Evolutionary conservation across 2,329 filamentous ascomycete species (phyloP), one percentile per base, ranked within the genome.

Genomic region (Fusarium chlamydosporum): DNA sequence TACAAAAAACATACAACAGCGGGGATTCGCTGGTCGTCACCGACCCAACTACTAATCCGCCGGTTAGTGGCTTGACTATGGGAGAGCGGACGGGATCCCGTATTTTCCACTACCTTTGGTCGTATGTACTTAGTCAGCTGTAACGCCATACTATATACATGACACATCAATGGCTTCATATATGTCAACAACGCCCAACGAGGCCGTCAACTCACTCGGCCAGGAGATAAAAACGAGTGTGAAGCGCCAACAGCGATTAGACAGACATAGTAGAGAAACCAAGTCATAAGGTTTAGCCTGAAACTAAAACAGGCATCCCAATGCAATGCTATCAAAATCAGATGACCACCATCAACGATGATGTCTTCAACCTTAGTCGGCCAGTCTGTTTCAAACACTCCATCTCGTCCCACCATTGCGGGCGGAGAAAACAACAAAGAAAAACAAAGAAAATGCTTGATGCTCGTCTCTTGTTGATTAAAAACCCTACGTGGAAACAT

Each of bases 11-110:
- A 63, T 63, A 62, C 60, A 56, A 63, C 60, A 63, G 60, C 60
- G 48, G 60, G 60, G 57, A 63, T 63, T 63, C 60, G 60, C 60
- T 63, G 60, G 60, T 63, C 60, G 60, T 63, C 60, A 63, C 60
- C 60, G 60, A 63, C 60, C 60, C 60, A 63, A 63, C 60, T 63
- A 63, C 60, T 63, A 63, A 63, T 63, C 57, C 60, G 48, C 60
- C 60, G 47, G 47, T 62, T 63, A 63, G 42, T 48, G 42, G 60
- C 57, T 63, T 63, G 60, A 63, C 60, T 62, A 62, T 56, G 60
- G 60, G 60, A 63, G 60, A 63, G 60, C 60, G 31, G 60, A 63
- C 60, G 60, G 60, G 60, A 63, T 63, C 60, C 60, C 57, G 60
- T 63, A 63, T 63, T 63, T 62, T 63, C 50, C 42, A 50, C 42